Percentiles rank a stretch among this genome's conserved stretches.
These are phyloP conservation scores for Exsudoporus frostii DNA, from an alignment of 768 basidiomycete species.

Conservation along the genomic window DNA sequence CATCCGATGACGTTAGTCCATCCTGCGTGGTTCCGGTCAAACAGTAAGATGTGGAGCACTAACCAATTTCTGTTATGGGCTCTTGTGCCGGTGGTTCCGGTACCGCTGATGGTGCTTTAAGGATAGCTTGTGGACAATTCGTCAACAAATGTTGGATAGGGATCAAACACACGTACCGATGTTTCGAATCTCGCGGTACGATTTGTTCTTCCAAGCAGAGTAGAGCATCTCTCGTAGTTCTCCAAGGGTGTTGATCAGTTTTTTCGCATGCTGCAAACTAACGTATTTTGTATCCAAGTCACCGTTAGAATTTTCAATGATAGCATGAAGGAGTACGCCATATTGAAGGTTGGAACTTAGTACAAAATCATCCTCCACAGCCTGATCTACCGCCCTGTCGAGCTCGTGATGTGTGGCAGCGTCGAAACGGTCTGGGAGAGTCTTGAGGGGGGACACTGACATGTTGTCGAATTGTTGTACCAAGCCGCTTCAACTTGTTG, in stretches of 20 bases:
- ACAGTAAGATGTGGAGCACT: too few species aligned
- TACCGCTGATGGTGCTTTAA: too few species aligned
- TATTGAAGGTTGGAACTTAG: neutral
- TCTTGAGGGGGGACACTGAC: too few species aligned
- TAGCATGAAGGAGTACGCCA: neutral
- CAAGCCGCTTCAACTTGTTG: neutral
- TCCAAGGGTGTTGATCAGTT: neutral
- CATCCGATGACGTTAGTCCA: too few species aligned
- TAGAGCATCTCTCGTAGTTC: neutral
- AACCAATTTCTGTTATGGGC: too few species aligned
- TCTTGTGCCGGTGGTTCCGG: too few species aligned
- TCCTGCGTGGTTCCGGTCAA: too few species aligned
- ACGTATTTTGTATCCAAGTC: neutral
- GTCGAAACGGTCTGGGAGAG: neutral
- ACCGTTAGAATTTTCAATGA: neutral
- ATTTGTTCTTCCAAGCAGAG: neutral
- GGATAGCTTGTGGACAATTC: too few species aligned
- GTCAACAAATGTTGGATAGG: too few species aligned
- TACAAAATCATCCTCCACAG: neutral
- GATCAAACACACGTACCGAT: neutral
- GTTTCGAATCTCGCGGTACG: constrained; percentile 6
- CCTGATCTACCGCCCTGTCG: neutral
- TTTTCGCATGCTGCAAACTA: fast-evolving
- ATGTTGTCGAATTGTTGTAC: neutral
- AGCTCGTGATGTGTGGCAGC: neutral